phyloP scores from a whole-genome alignment of 192 early-diverging fungal genomes.

The Allomyces javanicus region DNA sequence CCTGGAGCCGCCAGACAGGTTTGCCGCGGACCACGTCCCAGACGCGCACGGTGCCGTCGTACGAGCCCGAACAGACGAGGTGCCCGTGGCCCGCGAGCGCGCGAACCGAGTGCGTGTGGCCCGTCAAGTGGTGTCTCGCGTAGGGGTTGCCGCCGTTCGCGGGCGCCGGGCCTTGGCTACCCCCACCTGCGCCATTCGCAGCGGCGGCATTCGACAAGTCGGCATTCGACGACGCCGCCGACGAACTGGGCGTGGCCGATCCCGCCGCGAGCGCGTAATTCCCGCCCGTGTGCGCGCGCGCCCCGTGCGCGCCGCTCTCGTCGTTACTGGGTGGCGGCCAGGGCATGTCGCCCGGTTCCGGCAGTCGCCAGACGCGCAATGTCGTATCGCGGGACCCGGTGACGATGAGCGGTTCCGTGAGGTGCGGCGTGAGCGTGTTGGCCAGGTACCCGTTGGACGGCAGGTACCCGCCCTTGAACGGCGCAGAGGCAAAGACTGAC shows the following conservation, averaged over 20 bases:
- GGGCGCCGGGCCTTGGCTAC: too few species aligned
- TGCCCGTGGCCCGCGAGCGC: conserved; percentile 79
- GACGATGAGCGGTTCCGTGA: conserved; percentile 58
- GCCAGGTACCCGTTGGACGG: background rate
- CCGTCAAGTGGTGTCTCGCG: conserved; percentile 57
- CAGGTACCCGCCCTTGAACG: background rate
- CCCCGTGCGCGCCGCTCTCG: background rate
- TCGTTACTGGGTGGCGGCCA: conserved; percentile 9
- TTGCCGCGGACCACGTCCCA: conserved; percentile 71
- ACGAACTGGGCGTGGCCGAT: background rate
- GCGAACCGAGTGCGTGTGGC: conserved; percentile 79
- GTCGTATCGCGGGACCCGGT: conserved; percentile 91
- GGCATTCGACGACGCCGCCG: conserved; percentile 3
- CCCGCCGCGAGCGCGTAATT: too few species aligned
- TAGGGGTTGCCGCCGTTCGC: conserved; percentile 41
- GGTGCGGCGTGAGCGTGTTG: conserved; percentile 2
- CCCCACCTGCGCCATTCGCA: too few species aligned
- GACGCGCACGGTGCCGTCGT: conserved; percentile 74
- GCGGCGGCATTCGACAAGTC: conserved; percentile 9
- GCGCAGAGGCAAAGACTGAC: background rate
- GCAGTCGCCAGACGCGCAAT: conserved; percentile 78
- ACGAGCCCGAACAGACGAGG: conserved; percentile 72
- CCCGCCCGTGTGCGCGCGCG: background rate
- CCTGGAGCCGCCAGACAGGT: conserved; percentile 45
- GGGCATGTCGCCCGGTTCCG: conserved; percentile 44